These are phyloP conservation scores for Thelonectria discophora DNA, from an alignment of 2,329 filamentous ascomycete genomes.

Conservation along the genomic window DNA sequence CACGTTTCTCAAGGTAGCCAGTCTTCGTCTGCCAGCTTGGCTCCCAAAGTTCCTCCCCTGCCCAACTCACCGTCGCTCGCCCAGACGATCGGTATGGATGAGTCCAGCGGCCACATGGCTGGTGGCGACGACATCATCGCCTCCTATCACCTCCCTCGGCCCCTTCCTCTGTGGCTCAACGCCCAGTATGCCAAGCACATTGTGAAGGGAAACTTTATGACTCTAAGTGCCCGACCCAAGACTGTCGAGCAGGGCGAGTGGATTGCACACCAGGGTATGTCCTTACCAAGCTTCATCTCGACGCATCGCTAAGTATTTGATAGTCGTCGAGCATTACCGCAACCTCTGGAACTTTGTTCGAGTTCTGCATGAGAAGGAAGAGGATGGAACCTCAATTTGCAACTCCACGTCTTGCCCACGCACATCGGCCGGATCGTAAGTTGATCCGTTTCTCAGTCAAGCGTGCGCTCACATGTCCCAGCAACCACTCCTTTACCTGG, in stretches of 20 bases:
- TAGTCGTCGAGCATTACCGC: slow-evolving; percentile 92
- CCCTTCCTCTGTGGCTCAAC: slow-evolving; percentile 75
- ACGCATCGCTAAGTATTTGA: slow-evolving; percentile 3
- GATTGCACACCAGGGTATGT: slow-evolving; percentile 89
- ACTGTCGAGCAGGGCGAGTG: slow-evolving; percentile 95
- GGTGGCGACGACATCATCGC: slow-evolving; percentile 65
- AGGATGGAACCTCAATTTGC: slow-evolving; percentile 80
- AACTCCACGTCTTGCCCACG: slow-evolving; percentile 85
- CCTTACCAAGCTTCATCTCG: background rate
- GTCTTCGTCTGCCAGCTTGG: slow-evolving; percentile 60
- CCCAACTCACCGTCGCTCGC: slow-evolving; percentile 71
- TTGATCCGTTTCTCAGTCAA: slow-evolving; percentile 36
- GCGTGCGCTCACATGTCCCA: slow-evolving; percentile 42
- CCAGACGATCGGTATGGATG: slow-evolving; percentile 74
- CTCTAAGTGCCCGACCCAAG: slow-evolving; percentile 91
- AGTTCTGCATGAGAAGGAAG: slow-evolving; percentile 86
- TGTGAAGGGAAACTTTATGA: slow-evolving; percentile 98
- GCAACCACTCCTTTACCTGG: slow-evolving; percentile 97
- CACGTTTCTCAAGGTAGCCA: slow-evolving; percentile 58
- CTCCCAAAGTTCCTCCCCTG: slow-evolving; percentile 68
- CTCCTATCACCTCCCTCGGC: slow-evolving; percentile 71
- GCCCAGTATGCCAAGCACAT: slow-evolving; percentile 83
- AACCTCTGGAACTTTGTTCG: slow-evolving; percentile 90
- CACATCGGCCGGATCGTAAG: slow-evolving; percentile 94
- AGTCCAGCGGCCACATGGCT: slow-evolving; percentile 59